These are phyloP conservation scores for Striga hermonthica DNA, from an alignment of 305 asterid genomes.

Conservation along the genomic window DNA sequence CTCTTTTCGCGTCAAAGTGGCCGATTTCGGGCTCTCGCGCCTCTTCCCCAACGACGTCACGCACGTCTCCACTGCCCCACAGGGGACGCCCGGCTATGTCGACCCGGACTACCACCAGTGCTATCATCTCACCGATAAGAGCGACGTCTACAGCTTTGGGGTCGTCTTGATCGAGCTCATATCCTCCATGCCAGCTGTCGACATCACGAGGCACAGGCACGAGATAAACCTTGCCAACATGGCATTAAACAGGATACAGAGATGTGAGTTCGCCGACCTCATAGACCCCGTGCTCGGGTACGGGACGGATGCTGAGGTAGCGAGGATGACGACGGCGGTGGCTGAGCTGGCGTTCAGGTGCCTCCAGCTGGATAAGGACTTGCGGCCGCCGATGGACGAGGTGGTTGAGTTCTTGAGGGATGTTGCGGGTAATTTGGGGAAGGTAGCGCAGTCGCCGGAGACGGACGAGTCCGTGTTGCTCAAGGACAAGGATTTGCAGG, in stretches of 20 bases:
- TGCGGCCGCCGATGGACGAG: conserved; percentile 78
- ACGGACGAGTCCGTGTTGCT: conserved; percentile 43
- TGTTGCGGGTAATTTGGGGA: conserved; percentile 31
- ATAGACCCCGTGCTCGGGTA: conserved; percentile 57
- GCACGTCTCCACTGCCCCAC: conserved; percentile 85
- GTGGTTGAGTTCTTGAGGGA: conserved; percentile 43
- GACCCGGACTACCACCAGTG: conserved; percentile 81
- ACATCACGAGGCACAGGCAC: conserved; percentile 54
- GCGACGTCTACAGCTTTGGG: conserved; percentile 80
- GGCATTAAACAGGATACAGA: conserved; percentile 58
- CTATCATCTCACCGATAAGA: conserved; percentile 61
- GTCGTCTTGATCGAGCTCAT: conserved; percentile 74
- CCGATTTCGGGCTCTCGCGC: conserved; percentile 80
- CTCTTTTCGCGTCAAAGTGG: conserved; percentile 62
- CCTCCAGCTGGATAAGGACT: conserved; percentile 67
- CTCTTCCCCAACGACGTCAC: conserved; percentile 61
- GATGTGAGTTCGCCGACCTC: conserved; percentile 50
- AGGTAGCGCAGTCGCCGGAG: conserved; percentile 43
- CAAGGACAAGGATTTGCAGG: conserved; percentile 34
- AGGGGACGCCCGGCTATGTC: conserved; percentile 80
- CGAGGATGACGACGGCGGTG: conserved; percentile 61
- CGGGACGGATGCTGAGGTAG: conserved; percentile 42
- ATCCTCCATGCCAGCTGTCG: conserved; percentile 78
- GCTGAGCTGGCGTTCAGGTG: conserved; percentile 75
- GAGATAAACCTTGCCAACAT: conserved; percentile 64